A percentile compares a stretch with the other conserved stretches of the same genome.
Evolutionary conservation across 2,329 filamentous ascomycete genomes (phyloP).

Genomic region (Leptographium lundbergii): DNA sequence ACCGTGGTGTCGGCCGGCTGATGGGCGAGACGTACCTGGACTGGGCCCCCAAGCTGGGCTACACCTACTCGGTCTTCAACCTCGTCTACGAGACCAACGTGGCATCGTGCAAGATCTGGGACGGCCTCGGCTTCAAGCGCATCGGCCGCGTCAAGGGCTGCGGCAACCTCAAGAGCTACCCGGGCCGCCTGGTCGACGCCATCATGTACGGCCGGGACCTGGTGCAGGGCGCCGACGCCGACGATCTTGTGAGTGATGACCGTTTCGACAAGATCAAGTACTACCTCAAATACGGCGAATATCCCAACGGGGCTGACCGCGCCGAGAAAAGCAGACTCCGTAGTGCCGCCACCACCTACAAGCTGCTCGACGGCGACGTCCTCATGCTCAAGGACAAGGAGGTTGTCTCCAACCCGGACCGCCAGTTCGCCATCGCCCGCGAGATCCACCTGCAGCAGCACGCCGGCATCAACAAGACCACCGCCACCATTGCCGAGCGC

Average conservation of each 20-base stretch:
- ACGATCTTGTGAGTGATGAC: constrained; percentile 84
- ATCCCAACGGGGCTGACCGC: constrained; percentile 83
- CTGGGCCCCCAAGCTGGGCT: constrained; percentile 70
- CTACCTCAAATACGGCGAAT: constrained; percentile 89
- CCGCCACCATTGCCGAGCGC: constrained; percentile 80
- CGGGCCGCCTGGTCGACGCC: constrained; percentile 57
- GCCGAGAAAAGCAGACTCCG: constrained; percentile 91
- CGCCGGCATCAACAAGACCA: constrained; percentile 96
- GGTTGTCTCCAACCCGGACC: constrained; percentile 79
- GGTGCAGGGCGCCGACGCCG: constrained; percentile 45
- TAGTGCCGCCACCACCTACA: constrained; percentile 91
- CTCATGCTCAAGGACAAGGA: constrained; percentile 97
- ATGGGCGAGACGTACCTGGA: constrained; percentile 69
- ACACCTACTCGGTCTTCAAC: constrained; percentile 89
- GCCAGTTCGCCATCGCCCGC: constrained; percentile 82
- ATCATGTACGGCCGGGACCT: constrained; percentile 65
- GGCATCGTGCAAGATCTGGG: constrained; percentile 82
- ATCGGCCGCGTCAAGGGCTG: constrained; percentile 71
- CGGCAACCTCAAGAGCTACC: constrained; percentile 56
- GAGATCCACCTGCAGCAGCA: constrained; percentile 63
- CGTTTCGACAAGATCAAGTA: constrained; percentile 98
- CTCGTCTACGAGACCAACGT: constrained; percentile 90
- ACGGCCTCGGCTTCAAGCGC: constrained; percentile 81
- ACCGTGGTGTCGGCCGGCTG: constrained; percentile 60
- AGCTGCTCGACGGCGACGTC: constrained; percentile 63